Evolutionary conservation across 192 early-diverging fungal genomes (phyloP).

Genomic region (Diversispora eburnea): DNA sequence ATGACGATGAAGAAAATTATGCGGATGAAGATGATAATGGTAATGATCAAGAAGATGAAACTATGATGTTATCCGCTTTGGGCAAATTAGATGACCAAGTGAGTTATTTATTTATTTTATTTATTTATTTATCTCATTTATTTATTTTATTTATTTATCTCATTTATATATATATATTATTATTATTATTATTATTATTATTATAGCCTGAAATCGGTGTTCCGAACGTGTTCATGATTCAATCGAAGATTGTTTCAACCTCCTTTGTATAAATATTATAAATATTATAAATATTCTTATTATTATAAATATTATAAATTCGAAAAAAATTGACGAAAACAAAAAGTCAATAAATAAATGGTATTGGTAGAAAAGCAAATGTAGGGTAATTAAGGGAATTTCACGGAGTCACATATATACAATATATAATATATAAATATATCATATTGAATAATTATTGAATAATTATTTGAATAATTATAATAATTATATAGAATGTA

Average conservation of each 20-base stretch:
- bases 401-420: too few relatives aligned
- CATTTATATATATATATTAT: too few relatives aligned
- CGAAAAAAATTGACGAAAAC: too few relatives aligned
- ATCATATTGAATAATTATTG: too few relatives aligned
- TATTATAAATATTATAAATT: too few relatives aligned
- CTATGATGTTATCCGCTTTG: not conserved
- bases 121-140: slow-evolving; percentile 6
- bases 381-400: too few relatives aligned
- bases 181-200: not conserved
- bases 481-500: too few relatives aligned
- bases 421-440: too few relatives aligned
- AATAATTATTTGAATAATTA: too few relatives aligned
- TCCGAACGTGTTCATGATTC: slow-evolving; percentile 55
- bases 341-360: too few relatives aligned
- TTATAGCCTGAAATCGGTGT: slow-evolving; percentile 59
- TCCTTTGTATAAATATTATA: not conserved
- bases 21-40: not conserved
- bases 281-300: too few relatives aligned
- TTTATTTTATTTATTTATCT: slow-evolving; percentile 1
- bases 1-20: slow-evolving; percentile 14
- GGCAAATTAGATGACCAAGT: slow-evolving; percentile 17
- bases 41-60: not conserved
- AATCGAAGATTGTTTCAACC: slow-evolving; percentile 36
- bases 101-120: not conserved
- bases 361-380: too few relatives aligned